Base-by-base conservation (phyloP, 768 basidiomycete species). In the Cantharellus anzutake region DNA sequence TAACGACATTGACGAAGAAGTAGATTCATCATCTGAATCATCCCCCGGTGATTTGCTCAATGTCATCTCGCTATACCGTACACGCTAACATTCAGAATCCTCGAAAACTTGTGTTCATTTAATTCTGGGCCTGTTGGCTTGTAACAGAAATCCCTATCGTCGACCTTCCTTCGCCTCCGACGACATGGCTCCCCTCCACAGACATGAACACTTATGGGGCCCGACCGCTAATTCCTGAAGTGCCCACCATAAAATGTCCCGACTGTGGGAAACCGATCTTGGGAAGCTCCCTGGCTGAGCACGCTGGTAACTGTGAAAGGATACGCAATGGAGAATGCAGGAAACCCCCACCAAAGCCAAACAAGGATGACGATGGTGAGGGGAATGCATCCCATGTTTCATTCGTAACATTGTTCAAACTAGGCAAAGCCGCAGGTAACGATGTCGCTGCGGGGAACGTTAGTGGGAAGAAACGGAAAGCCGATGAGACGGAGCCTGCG, bases 131-230 rank as follows among this genome's bases (percentile, higher is more conserved):
- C 11, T 29, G 11, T 29, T 48, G 11, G 29, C 29, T 11, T 11
- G 14, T 1, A 11, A 55, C 35, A 55, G 52, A 55, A 37, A 55
- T 55, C 7, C 52, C 52, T 7, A 55, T 55, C 38, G 52, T 37
- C 14, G 52, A 55, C 35, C 41, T 57, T 14, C 56, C 62, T 51
- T 80, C 84, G 0, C 87, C 89, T 0, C 89, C 90, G 0, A 84
- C 87, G 34, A 77, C 81, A 72, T 89, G 88, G 82, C 81, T 93
- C 11, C 79, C 84, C 37, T 87, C 85, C 4, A 77, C 78, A 53
- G 87, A 92, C 66, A 92, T 90, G 90, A 84, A 83, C 73, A 76
- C 85, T 62, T 94, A 86, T 69, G 89, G 89, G 40, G 75, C 82
- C 2, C 75, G 82, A 60, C 87, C 90, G 3, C 75, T 93, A 14